Base-by-base conservation (phyloP, 768 basidiomycete species). In the Amanita fuliginea region DNA sequence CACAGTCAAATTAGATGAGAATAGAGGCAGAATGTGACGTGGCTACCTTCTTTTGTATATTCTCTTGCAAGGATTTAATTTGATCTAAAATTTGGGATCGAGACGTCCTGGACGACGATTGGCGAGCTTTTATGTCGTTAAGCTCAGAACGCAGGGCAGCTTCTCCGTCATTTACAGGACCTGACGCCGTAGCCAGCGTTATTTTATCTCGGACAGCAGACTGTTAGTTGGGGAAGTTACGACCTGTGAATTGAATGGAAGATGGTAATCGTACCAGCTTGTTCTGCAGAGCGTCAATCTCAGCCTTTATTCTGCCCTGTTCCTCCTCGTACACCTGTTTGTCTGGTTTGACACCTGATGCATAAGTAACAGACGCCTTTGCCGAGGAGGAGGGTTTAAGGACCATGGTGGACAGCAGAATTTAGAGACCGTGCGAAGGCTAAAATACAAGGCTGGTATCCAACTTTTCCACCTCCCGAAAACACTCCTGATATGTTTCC, bases 401-500 rank as follows among this genome's bases (percentile, higher is more conserved):
- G 46, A 73, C 69, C 57, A 72, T 53, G 45, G 47, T 55, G 51
- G 49, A 30, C 37, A 43, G 54, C 58, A 51, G 30, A 44, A 22
- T 16, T 40, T n/a, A 24, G 22, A 39, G 51, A 26, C 40, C 41
- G 56, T 59, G 43, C 26, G 52, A 43, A 47, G 41, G 42, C 33
- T 74, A 86, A 60, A 86, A 81, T 54, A 81, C 68, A 59, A 88
- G 69, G 53, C 77, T 74, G 46, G 77, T 73, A 67, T 90, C 82
- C 55, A 95, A 68, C 62, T 80, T 83, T 66, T 80, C 79, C 46
- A 97, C 88, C 69, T 97, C 95, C 60, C 75, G 73, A 59, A 75
- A 80, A 60, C 88, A 85, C 62, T 96, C 91, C 39, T 87, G 80
- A 65, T 94, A 93, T 53, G 86, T 66, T 59, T 90, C 86, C 62